phyloP scores from a whole-genome alignment of 2,329 filamentous ascomycete species.

The Pseudogymnoascus sp. region DNA sequence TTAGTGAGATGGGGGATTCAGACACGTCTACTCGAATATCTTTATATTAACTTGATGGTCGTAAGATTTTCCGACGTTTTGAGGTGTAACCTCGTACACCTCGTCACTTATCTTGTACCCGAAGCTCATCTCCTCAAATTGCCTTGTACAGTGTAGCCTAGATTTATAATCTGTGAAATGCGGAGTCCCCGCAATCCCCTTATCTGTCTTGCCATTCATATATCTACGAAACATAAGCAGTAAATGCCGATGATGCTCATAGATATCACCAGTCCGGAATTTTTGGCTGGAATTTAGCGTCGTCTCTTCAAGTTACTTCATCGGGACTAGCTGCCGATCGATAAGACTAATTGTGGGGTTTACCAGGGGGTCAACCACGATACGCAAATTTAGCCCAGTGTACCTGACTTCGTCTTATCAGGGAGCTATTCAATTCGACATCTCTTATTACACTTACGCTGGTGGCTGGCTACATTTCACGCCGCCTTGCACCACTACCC shows the following conservation, averaged over 20 bases:
- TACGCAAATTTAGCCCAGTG: neutral
- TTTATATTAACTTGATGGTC: neutral
- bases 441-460: neutral
- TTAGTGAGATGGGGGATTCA: neutral
- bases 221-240: neutral
- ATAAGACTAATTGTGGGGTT: neutral
- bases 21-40: neutral
- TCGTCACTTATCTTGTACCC: neutral
- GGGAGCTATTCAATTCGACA: neutral
- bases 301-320: neutral
- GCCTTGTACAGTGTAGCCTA: neutral
- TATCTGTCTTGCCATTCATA: neutral
- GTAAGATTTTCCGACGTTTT: neutral
- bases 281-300: neutral
- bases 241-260: neutral
- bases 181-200: neutral
- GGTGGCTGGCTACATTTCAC: too few species aligned
- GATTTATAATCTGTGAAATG: neutral
- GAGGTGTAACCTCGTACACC: neutral
- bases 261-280: neutral
- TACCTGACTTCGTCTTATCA: neutral
- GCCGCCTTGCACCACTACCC: too few species aligned
- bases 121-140: neutral
- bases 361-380: neutral
- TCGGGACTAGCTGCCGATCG: neutral